These are phyloP conservation scores for Citropsis articulata DNA, from an alignment of 345 rosid genomes.

Conservation along the genomic window DNA sequence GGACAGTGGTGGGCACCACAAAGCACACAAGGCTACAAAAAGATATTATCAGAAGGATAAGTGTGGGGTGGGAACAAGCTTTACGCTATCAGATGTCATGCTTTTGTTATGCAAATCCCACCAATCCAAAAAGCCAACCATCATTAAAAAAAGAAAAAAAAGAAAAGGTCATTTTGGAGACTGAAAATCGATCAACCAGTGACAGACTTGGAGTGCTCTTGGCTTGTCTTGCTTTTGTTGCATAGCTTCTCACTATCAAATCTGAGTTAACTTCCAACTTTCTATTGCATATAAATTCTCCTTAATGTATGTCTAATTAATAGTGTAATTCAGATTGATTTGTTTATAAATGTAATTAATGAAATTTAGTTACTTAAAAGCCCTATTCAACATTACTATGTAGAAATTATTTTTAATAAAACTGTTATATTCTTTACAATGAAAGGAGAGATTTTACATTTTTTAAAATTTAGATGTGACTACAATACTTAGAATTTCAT, in stretches of 20 bases:
- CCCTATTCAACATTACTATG: no score
- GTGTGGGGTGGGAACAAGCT: constrained; percentile 28
- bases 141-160: background rate
- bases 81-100: constrained; percentile 47
- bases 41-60: constrained; percentile 20
- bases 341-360: no score
- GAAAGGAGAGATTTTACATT: no score
- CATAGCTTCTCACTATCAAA: background rate
- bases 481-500: no score
- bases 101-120: constrained; percentile 49
- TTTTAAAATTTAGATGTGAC: no score
- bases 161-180: background rate
- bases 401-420: no score
- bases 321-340: background rate
- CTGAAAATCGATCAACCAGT: background rate
- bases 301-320: background rate
- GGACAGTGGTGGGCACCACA: constrained; percentile 38
- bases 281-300: background rate
- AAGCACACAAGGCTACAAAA: constrained; percentile 31
- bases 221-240: background rate
- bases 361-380: no score
- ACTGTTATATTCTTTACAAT: no score
- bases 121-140: constrained; percentile 18
- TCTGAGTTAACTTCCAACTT: no score
- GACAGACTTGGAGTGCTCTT: background rate